These are phyloP conservation scores for Nothophaeocryptopus gaeumannii DNA, from an alignment of 2,329 filamentous ascomycete species.

Conservation along the genomic window DNA sequence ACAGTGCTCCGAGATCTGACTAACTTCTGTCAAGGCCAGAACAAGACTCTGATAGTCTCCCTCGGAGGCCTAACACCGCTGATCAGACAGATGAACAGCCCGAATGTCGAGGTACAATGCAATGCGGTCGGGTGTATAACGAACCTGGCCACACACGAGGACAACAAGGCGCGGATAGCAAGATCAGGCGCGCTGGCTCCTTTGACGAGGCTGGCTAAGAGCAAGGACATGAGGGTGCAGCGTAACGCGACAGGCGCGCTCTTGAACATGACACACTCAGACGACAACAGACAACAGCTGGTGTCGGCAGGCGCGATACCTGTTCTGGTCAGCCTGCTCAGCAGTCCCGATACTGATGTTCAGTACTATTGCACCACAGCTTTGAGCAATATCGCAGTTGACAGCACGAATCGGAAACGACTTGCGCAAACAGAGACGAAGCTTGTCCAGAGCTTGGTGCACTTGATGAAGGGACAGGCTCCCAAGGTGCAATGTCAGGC, in stretches of 20 bases:
- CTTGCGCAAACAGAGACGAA: slow-evolving; percentile 87
- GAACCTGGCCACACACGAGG: slow-evolving; percentile 95
- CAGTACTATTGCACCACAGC: slow-evolving; percentile 99
- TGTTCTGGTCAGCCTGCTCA: slow-evolving; percentile 89
- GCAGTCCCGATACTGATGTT: slow-evolving; percentile 90
- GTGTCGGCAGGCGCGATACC: slow-evolving; percentile 98
- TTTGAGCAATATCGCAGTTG: slow-evolving; percentile 96
- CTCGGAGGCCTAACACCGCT: slow-evolving; percentile 86
- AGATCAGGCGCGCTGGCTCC: slow-evolving; percentile 89
- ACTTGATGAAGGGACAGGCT: slow-evolving; percentile 94
- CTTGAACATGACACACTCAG: slow-evolving; percentile 99
- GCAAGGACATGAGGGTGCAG: slow-evolving; percentile 97
- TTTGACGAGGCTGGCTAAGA: slow-evolving; percentile 88
- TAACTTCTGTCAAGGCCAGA: slow-evolving; percentile 72
- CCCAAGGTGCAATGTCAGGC: slow-evolving; percentile 98
- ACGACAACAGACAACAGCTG: slow-evolving; percentile 95
- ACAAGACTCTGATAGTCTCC: slow-evolving; percentile 94
- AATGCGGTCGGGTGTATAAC: slow-evolving; percentile 99
- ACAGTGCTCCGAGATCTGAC: slow-evolving; percentile 87
- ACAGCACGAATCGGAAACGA: slow-evolving; percentile 84
- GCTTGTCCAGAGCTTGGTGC: slow-evolving; percentile 88
- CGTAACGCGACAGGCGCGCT: slow-evolving; percentile 94
- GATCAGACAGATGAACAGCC: slow-evolving; percentile 96
- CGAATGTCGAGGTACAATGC: slow-evolving; percentile 97
- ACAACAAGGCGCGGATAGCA: slow-evolving; percentile 98